Percentiles rank a stretch among this genome's conserved stretches.
These are phyloP conservation scores for Flaveria ramosissima DNA, from an alignment of 129 eudicot species.

Conservation along the genomic window DNA sequence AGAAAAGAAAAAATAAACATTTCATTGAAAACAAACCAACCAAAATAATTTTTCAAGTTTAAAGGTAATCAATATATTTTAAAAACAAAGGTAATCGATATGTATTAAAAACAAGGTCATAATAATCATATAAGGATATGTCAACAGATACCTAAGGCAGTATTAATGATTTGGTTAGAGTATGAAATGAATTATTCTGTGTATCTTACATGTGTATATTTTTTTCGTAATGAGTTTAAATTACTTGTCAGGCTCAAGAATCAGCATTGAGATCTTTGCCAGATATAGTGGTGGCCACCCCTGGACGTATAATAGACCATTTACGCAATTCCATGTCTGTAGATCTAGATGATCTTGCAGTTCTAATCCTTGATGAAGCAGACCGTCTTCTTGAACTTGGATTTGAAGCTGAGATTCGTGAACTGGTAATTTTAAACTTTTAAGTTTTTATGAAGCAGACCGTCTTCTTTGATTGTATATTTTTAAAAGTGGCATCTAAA, in stretches of 20 bases:
- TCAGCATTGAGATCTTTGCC: constrained; percentile 85
- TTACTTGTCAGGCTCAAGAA: constrained; percentile 74
- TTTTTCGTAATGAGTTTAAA: not conserved
- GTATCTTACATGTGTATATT: not conserved
- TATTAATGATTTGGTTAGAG: not conserved
- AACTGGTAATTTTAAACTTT: constrained; percentile 52
- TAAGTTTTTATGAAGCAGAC: not conserved
- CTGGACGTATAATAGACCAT: constrained; percentile 98
- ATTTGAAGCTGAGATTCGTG: constrained; percentile 83
- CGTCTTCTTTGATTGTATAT: not conserved
- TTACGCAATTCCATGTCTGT: constrained; percentile 90
- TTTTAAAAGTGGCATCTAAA: not conserved
- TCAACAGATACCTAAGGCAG: not conserved
- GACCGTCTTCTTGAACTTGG: constrained; percentile 99
- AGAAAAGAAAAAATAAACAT: not conserved
- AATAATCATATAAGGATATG: constrained; percentile 8
- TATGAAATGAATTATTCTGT: not conserved
- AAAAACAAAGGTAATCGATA: not conserved
- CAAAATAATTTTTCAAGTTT: too few species aligned
- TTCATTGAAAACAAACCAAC: too few species aligned
- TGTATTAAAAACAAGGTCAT: not conserved
- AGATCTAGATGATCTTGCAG: constrained; percentile 94
- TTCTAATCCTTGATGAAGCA: constrained; percentile 93
- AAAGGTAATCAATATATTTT: not conserved
- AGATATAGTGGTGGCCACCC: constrained; percentile 98